These are phyloP conservation scores for Fusarium burgessii DNA, from an alignment of 2,329 filamentous ascomycete species.

Conservation along the genomic window DNA sequence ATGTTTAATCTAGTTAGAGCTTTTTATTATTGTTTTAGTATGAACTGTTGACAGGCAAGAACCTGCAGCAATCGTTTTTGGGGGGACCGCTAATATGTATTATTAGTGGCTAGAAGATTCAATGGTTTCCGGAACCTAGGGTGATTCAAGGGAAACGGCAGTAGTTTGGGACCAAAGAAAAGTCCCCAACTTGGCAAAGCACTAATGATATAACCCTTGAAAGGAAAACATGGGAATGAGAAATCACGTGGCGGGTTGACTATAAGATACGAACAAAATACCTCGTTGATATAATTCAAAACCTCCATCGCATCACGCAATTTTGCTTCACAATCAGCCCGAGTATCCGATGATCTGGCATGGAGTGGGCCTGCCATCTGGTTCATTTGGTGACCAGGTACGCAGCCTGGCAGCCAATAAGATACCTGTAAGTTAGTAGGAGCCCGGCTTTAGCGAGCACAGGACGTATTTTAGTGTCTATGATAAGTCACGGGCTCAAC, in stretches of 20 bases:
- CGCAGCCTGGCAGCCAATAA: not conserved
- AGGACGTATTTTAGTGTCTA: slow-evolving; percentile 7
- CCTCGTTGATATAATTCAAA: not conserved
- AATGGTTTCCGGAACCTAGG: not conserved
- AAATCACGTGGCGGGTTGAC: not conserved
- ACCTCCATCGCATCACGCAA: not conserved
- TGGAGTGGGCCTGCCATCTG: slow-evolving; percentile 2
- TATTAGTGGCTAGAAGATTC: slow-evolving; percentile 1
- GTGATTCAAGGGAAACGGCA: too few species aligned
- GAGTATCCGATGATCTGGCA: slow-evolving; percentile 1
- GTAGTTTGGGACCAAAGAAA: not conserved
- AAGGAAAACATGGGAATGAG: too few species aligned
- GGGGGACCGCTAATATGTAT: not conserved
- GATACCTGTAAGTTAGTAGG: not conserved
- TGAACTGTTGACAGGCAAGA: too few species aligned
- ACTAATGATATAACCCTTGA: not conserved
- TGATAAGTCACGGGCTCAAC: not conserved
- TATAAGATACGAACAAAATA: not conserved
- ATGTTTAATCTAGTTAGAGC: too few species aligned
- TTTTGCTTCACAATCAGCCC: too few species aligned
- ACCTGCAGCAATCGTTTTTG: too few species aligned
- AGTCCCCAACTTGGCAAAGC: not conserved
- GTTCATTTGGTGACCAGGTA: not conserved
- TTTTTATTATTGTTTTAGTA: too few species aligned
- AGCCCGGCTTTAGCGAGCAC: slow-evolving; percentile 10